Evolutionary conservation across 805 yeast genomes (phyloP).

Genomic region (Candida ficus): DNA sequence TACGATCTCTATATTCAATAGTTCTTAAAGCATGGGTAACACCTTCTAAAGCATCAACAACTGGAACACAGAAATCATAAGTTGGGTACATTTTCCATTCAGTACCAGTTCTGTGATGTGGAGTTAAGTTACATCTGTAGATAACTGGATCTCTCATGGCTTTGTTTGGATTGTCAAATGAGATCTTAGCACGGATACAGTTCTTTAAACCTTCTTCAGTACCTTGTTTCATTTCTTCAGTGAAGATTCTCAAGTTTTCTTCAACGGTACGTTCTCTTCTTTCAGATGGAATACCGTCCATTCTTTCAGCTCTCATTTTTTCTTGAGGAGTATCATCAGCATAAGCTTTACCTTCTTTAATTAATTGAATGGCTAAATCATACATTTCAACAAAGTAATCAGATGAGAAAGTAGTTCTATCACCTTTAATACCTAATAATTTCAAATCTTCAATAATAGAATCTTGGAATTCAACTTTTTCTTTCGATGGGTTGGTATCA

Average conservation of each 20-base stretch:
- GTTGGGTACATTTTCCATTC: constrained; percentile 97
- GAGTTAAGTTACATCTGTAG: constrained; percentile 94
- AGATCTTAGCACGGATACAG: constrained; percentile 96
- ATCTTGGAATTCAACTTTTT: constrained; percentile 90
- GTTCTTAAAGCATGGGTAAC: constrained; percentile 98
- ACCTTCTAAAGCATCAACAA: constrained; percentile 93
- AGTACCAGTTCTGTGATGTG: constrained; percentile 95
- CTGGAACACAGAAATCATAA: constrained; percentile 97
- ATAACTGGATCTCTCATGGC: constrained; percentile 97
- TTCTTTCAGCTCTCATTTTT: constrained; percentile 97
- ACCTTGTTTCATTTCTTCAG: constrained; percentile 89
- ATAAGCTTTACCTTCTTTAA: constrained; percentile 94
- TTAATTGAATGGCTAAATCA: constrained; percentile 76
- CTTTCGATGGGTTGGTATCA: constrained; percentile 97
- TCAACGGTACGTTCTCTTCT: constrained; percentile 92
- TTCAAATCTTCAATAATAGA: constrained; percentile 90
- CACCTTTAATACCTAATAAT: constrained; percentile 90
- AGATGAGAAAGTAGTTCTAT: constrained; percentile 80
- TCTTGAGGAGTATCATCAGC: constrained; percentile 96
- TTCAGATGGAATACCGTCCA: constrained; percentile 90
- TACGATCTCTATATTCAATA: constrained; percentile 97
- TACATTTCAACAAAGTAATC: constrained; percentile 92
- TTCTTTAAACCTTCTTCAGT: constrained; percentile 88
- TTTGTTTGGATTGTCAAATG: constrained; percentile 86
- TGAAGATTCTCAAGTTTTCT: constrained; percentile 83